These are phyloP conservation scores for Cyclotella baltica DNA, from an alignment of 108 stramenopile genomes.

Conservation along the genomic window DNA sequence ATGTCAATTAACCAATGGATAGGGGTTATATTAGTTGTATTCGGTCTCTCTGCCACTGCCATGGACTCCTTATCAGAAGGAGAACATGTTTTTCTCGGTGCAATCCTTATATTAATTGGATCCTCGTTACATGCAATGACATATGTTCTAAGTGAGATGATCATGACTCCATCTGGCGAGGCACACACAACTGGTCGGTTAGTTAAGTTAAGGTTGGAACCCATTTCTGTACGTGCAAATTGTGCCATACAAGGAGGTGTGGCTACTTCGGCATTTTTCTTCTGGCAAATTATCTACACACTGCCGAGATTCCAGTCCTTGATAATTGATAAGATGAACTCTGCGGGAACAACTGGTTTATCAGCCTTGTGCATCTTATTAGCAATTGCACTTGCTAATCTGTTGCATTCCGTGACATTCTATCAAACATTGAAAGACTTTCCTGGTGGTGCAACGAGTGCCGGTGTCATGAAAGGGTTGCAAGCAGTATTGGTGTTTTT, in stretches of 20 bases:
- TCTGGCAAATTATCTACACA: slow-evolving; percentile 83
- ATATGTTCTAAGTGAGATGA: slow-evolving; percentile 70
- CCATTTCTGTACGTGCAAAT: slow-evolving; percentile 68
- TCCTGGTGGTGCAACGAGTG: slow-evolving; percentile 77
- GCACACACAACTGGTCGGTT: background rate
- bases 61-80: slow-evolving; percentile 53
- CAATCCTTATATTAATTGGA: slow-evolving; percentile 63
- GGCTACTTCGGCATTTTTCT: slow-evolving; percentile 43
- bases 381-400: slow-evolving; percentile 54
- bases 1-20: slow-evolving; percentile 63
- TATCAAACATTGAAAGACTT: slow-evolving; percentile 73
- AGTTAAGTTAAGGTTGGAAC: slow-evolving; percentile 7
- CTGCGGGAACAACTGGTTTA: slow-evolving; percentile 54
- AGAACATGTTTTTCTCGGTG: slow-evolving; percentile 56
- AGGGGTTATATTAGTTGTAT: slow-evolving; percentile 64
- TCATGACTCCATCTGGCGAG: slow-evolving; percentile 54
- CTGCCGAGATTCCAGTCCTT: slow-evolving; percentile 57
- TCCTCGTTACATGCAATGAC: slow-evolving; percentile 71
- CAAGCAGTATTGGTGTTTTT: slow-evolving; percentile 86
- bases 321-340: slow-evolving; percentile 58
- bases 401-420: slow-evolving; percentile 73
- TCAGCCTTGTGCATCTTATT: slow-evolving; percentile 38
- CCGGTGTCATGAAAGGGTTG: slow-evolving; percentile 86
- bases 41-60: slow-evolving; percentile 69
- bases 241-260: slow-evolving; percentile 75